Evolutionary conservation across 345 rosid genomes (phyloP).

Genomic region (Gossypium turneri): DNA sequence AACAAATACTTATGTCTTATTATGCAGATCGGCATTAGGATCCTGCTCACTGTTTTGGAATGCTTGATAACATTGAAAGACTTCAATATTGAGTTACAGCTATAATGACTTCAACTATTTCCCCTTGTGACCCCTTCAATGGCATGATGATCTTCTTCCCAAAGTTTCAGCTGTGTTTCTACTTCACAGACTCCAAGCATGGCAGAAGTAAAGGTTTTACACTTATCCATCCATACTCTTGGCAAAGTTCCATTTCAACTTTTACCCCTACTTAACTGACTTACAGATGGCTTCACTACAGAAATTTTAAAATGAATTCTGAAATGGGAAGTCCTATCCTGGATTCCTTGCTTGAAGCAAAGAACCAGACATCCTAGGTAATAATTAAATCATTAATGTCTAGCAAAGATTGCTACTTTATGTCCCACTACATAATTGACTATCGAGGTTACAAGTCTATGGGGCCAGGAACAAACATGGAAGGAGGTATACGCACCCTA

Average conservation of each 20-base stretch:
- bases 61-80: background rate
- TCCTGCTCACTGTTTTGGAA: background rate
- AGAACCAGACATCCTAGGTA: background rate
- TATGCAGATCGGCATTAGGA: background rate
- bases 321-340: background rate
- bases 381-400: background rate
- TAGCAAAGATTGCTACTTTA: background rate
- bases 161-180: background rate
- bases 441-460: background rate
- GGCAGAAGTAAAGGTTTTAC: background rate
- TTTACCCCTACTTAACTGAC: background rate
- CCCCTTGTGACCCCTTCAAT: background rate
- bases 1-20: background rate
- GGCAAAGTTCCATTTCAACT: background rate
- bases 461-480: background rate
- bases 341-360: background rate
- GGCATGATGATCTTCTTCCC: background rate
- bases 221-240: background rate
- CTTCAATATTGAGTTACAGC: background rate
- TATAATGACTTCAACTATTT: background rate
- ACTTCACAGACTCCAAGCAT: background rate
- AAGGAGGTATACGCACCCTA: background rate
- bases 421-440: background rate
- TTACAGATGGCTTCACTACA: background rate
- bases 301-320: background rate